Evolutionary conservation across 257 asterid species (phyloP).

Genomic region (Jasminum sambac): DNA sequence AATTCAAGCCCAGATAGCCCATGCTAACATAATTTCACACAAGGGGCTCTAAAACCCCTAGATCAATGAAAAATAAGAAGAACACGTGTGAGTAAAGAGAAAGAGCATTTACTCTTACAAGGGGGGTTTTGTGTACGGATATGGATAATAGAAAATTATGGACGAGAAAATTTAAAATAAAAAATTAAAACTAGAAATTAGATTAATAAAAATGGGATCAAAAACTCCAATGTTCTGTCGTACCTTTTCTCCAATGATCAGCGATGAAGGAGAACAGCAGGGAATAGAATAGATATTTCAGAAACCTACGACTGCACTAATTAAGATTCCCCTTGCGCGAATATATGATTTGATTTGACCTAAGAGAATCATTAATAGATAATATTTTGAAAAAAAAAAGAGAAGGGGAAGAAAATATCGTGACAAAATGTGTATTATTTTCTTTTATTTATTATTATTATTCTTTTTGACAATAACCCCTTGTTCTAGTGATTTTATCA

Average conservation of each 20-base stretch:
- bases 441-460: too few species aligned
- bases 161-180: conserved; percentile 32
- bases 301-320: conserved; percentile 8
- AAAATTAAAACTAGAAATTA: conserved; percentile 1
- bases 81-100: conserved; percentile 16
- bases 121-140: conserved; percentile 16
- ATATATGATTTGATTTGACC: background rate
- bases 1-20: conserved; percentile 23
- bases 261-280: conserved; percentile 20
- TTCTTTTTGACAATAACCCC: too few species aligned
- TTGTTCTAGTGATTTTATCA: background rate
- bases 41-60: conserved; percentile 18
- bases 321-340: background rate
- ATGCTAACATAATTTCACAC: conserved; percentile 9
- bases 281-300: background rate
- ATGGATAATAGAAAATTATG: conserved; percentile 41
- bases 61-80: conserved; percentile 11
- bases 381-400: too few species aligned
- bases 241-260: conserved; percentile 28
- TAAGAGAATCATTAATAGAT: background rate
- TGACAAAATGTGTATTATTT: too few species aligned
- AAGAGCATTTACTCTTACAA: conserved; percentile 29
- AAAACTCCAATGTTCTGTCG: conserved; percentile 7
- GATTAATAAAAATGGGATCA: background rate
- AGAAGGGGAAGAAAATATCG: too few species aligned